Percentiles rank a stretch among this genome's conserved stretches.
Conservation (phyloP, 2,329 filamentous ascomycete genomes). For the Capronia americana region DNA sequence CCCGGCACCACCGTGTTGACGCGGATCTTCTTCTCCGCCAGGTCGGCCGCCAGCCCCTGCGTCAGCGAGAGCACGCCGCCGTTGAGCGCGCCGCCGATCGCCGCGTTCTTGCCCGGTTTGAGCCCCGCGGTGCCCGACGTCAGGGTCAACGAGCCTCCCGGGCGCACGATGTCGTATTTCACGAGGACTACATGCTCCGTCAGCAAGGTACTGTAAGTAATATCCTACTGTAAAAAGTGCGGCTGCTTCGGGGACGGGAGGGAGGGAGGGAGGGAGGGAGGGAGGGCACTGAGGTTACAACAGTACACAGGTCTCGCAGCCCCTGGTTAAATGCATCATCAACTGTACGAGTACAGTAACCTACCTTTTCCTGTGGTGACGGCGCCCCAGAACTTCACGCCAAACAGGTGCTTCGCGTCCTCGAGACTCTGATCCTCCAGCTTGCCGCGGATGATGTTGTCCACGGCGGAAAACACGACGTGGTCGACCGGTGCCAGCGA, state of each 20-base stretch:
- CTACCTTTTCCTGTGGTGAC: constrained; percentile 32
- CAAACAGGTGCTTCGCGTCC: constrained; percentile 32
- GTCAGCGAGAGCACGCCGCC: constrained; percentile 61
- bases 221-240: too few relatives aligned
- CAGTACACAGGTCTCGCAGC: too few relatives aligned
- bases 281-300: too few relatives aligned
- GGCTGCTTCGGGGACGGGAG: too few relatives aligned
- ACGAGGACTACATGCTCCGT: too few relatives aligned
- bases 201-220: too few relatives aligned
- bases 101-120: constrained; percentile 60
- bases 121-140: constrained; percentile 61
- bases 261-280: too few relatives aligned
- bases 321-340: too few relatives aligned
- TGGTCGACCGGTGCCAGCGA: constrained; percentile 56
- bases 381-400: constrained; percentile 37
- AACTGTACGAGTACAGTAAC: too few relatives aligned
- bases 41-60: constrained; percentile 64
- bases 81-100: constrained; percentile 55
- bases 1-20: constrained; percentile 69
- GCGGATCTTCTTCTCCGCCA: constrained; percentile 61
- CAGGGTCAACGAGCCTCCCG: constrained; percentile 52
- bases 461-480: constrained; percentile 63
- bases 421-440: constrained; percentile 31
- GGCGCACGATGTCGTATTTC: constrained; percentile 35
- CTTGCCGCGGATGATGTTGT: constrained; percentile 41